phyloP scores from a whole-genome alignment of 352 stramenopile genomes.

The Blastocystis sp. region DNA sequence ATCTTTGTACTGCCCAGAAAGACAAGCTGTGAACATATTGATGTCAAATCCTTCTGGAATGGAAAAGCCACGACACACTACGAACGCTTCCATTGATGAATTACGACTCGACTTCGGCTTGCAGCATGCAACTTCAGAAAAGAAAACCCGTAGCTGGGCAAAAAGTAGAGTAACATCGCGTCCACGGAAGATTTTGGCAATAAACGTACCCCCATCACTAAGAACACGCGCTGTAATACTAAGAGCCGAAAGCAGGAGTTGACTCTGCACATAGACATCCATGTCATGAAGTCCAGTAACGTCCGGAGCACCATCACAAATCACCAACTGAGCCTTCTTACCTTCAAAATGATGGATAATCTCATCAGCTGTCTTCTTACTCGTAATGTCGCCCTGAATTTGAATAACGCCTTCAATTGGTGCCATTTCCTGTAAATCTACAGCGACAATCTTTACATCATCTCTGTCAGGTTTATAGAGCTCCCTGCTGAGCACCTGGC shows the following conservation, averaged over 20 bases:
- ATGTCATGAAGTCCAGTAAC: slow-evolving; percentile 98
- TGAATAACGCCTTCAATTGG: slow-evolving; percentile 88
- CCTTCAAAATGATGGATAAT: slow-evolving; percentile 90
- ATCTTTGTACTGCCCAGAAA: slow-evolving; percentile 19
- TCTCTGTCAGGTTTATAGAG: slow-evolving; percentile 67
- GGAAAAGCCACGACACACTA: slow-evolving; percentile 88
- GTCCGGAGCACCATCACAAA: slow-evolving; percentile 96
- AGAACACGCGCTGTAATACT: slow-evolving; percentile 95
- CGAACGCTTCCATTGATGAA: slow-evolving; percentile 88
- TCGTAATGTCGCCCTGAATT: slow-evolving; percentile 93
- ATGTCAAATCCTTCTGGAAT: slow-evolving; percentile 72
- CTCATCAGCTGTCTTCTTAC: slow-evolving; percentile 83
- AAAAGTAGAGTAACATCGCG: slow-evolving; percentile 90
- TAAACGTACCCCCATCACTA: slow-evolving; percentile 84
- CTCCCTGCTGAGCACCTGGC: slow-evolving; percentile 86
- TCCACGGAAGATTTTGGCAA: slow-evolving; percentile 98
- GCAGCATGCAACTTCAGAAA: slow-evolving; percentile 85
- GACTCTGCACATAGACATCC: slow-evolving; percentile 92
- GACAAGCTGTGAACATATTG: slow-evolving; percentile 10
- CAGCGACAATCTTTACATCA: slow-evolving; percentile 80
- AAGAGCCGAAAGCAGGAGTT: slow-evolving; percentile 89
- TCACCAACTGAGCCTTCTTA: slow-evolving; percentile 87
- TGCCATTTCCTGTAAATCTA: slow-evolving; percentile 98
- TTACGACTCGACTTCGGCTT: slow-evolving; percentile 93
- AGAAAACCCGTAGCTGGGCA: slow-evolving; percentile 88